phyloP scores from a whole-genome alignment of 1,284 basidiomycete species.

The Heliocybe sulcata region DNA sequence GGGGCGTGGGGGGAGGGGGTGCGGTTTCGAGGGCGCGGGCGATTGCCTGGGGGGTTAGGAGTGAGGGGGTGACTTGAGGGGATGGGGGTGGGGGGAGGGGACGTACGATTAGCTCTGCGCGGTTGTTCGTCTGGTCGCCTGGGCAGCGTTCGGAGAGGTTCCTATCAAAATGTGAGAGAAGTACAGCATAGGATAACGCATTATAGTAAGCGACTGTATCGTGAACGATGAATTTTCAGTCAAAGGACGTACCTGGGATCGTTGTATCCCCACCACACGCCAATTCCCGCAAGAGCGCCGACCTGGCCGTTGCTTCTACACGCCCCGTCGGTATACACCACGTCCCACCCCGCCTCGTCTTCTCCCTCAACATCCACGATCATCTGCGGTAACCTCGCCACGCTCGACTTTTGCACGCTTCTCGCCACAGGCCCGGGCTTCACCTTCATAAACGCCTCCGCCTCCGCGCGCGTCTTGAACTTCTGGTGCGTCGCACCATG shows the following conservation, averaged over 20 bases:
- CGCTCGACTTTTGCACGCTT: not conserved
- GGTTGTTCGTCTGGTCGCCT: conserved; percentile 82
- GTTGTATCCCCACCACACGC: conserved; percentile 68
- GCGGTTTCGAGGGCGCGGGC: conserved; percentile 63
- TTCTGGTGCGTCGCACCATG: conserved; percentile 55
- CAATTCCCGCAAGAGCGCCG: conserved; percentile 59
- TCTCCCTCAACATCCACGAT: not conserved
- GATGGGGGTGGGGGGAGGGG: not conserved
- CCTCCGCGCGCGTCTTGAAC: conserved; percentile 44
- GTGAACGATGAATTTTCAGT: not conserved
- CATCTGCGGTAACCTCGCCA: not conserved
- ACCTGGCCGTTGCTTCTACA: conserved; percentile 67
- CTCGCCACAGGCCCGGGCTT: not conserved
- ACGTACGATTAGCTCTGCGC: conserved; percentile 77
- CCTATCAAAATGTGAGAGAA: conserved; percentile 27
- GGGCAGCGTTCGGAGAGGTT: conserved; percentile 76
- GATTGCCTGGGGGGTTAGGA: conserved; percentile 69
- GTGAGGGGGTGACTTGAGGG: not conserved
- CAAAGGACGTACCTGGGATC: conserved; percentile 44
- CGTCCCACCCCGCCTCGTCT: conserved; percentile 24
- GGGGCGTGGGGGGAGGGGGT: conserved; percentile 40
- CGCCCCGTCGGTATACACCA: conserved; percentile 79
- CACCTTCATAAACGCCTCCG: conserved; percentile 22
- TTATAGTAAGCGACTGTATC: not conserved
- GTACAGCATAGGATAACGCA: too few species aligned